These are phyloP conservation scores for Hyaloscypha hepaticicola DNA, from an alignment of 495 filamentous ascomycete genomes.

Conservation along the genomic window DNA sequence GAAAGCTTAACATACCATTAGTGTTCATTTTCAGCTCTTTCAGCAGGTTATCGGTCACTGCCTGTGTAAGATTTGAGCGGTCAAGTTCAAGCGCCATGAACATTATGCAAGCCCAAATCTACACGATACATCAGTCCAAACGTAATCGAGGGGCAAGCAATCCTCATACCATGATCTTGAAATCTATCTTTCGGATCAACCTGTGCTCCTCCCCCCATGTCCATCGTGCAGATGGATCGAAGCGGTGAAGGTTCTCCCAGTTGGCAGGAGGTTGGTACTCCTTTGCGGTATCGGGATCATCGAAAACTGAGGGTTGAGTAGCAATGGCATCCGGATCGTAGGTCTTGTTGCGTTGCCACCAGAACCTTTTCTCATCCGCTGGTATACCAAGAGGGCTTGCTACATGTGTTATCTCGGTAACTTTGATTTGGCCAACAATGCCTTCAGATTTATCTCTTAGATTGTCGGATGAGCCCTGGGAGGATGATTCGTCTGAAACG, in stretches of 20 bases:
- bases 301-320: slow-evolving; percentile 52
- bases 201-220: slow-evolving; percentile 65
- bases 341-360: slow-evolving; percentile 40
- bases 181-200: slow-evolving; percentile 61
- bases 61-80: slow-evolving; percentile 62
- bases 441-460: background rate
- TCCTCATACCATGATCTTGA: slow-evolving; percentile 27
- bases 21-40: slow-evolving; percentile 57
- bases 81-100: slow-evolving; percentile 86
- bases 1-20: slow-evolving; percentile 44
- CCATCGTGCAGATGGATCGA: slow-evolving; percentile 73
- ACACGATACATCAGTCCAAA: slow-evolving; percentile 39
- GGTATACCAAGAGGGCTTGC: slow-evolving; percentile 39
- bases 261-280: slow-evolving; percentile 48
- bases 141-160: slow-evolving; percentile 33
- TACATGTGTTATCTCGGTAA: background rate
- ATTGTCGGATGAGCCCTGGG: slow-evolving; percentile 15
- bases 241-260: slow-evolving; percentile 73
- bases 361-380: slow-evolving; percentile 42
- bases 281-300: slow-evolving; percentile 33
- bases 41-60: slow-evolving; percentile 67
- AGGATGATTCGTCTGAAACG: slow-evolving; percentile 1
- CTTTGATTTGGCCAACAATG: background rate
- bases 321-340: slow-evolving; percentile 56
- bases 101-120: slow-evolving; percentile 62